phyloP scores from a whole-genome alignment of 208 protist species.

The Crithidia brevicula region DNA sequence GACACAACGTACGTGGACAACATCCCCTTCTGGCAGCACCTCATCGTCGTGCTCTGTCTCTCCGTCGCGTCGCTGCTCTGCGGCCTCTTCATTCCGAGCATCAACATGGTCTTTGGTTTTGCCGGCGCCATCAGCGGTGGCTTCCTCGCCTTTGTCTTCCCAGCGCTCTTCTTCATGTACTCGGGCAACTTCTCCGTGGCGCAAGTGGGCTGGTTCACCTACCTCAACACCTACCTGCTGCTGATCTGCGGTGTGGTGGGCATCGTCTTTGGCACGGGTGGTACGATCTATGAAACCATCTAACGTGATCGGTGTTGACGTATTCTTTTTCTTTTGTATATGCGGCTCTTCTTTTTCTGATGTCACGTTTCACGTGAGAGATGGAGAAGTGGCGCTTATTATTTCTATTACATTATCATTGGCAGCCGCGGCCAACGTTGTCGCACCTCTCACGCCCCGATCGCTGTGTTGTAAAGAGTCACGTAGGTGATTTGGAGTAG shows the following conservation, averaged over 20 bases:
- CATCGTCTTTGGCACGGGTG: constrained; percentile 37
- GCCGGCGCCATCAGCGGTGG: constrained; percentile 59
- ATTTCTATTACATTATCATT: not conserved
- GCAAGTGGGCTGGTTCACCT: constrained; percentile 51
- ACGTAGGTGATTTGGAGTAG: too few relatives aligned
- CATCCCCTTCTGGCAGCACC: constrained; percentile 48
- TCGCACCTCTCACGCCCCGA: too few relatives aligned
- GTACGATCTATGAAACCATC: constrained; percentile 37
- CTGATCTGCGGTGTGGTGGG: constrained; percentile 44
- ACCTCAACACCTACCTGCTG: constrained; percentile 57
- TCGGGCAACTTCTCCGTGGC: constrained; percentile 46
- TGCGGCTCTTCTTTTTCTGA: not conserved
- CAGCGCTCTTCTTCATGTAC: constrained; percentile 67
- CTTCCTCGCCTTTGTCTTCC: constrained; percentile 65
- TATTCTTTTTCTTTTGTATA: not conserved
- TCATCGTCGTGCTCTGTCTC: constrained; percentile 35
- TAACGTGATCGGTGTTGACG: not conserved
- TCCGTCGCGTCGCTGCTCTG: constrained; percentile 45
- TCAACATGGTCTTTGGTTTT: constrained; percentile 71
- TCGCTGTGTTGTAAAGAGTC: too few relatives aligned
- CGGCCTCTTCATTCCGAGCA: constrained; percentile 77
- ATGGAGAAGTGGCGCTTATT: not conserved
- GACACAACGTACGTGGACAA: constrained; percentile 49
- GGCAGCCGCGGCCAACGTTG: not conserved
- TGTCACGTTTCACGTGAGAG: not conserved